Percentiles rank a stretch among this genome's conserved stretches.
Evolutionary conservation across 2,329 filamentous ascomycete species (phyloP).

Genomic region (Penicillium sp.): DNA sequence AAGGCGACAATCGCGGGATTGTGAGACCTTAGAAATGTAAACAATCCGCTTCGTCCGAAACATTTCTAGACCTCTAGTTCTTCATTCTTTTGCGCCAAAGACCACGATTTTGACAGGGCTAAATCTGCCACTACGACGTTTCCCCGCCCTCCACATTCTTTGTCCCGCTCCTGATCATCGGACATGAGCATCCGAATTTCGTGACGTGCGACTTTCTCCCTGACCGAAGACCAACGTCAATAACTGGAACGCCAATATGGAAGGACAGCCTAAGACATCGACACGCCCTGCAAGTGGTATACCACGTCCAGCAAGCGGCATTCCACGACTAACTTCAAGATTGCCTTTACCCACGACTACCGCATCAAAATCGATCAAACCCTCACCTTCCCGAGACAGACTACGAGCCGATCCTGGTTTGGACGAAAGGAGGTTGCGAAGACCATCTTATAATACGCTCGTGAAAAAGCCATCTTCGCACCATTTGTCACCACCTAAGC

Average conservation of each 20-base stretch:
- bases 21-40: slow-evolving; percentile 13
- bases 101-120: slow-evolving; percentile 1
- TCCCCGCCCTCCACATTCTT: slow-evolving; percentile 2
- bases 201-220: slow-evolving; percentile 2
- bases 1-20: slow-evolving; percentile 6
- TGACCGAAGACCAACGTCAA: slow-evolving; percentile 8
- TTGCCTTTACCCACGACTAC: slow-evolving; percentile 51
- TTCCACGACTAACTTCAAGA: slow-evolving; percentile 53
- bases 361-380: slow-evolving; percentile 42
- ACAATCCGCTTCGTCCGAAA: slow-evolving; percentile 2
- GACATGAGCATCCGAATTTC: slow-evolving; percentile 7
- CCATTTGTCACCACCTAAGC: slow-evolving; percentile 27
- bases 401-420: slow-evolving; percentile 43
- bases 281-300: slow-evolving; percentile 39
- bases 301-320: slow-evolving; percentile 43
- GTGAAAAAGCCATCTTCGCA: slow-evolving; percentile 36
- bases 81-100: neutral
- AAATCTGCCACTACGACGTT: neutral
- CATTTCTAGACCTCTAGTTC: neutral
- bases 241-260: slow-evolving; percentile 28
- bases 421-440: slow-evolving; percentile 36
- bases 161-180: neutral
- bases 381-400: slow-evolving; percentile 50
- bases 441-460: slow-evolving; percentile 40
- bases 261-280: slow-evolving; percentile 31